A percentile compares a stretch with the other conserved stretches of the same genome.
phyloP scores from a whole-genome alignment of 2,329 filamentous ascomycete species.

The Hymenotorrendiella dingleyae region DNA sequence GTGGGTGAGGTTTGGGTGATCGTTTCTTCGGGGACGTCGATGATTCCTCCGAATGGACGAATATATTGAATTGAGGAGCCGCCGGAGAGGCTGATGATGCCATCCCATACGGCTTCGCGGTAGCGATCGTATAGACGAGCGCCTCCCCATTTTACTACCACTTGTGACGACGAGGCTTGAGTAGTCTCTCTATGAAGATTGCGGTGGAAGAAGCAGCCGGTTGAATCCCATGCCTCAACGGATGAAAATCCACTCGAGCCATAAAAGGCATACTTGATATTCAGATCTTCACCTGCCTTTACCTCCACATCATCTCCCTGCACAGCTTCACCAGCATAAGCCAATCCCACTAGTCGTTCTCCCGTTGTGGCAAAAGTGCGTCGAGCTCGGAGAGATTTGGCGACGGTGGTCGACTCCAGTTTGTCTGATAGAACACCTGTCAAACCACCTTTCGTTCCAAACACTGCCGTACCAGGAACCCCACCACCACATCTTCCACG shows the following conservation, averaged over 20 bases:
- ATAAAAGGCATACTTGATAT: constrained; percentile 24
- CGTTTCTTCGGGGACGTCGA: constrained; percentile 19
- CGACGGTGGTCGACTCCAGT: constrained; percentile 21
- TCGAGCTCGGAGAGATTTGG: constrained; percentile 22
- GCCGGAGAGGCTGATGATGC: constrained; percentile 21
- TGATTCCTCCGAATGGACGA: constrained; percentile 25
- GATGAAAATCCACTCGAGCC: constrained; percentile 26
- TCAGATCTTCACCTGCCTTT: constrained; percentile 9
- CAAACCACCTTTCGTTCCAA: constrained; percentile 29
- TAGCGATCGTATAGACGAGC: constrained; percentile 32
- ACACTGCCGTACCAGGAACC: constrained; percentile 32
- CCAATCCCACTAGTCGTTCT: constrained; percentile 27
- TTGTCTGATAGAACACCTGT: constrained; percentile 25
- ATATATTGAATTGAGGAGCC: constrained; percentile 20
- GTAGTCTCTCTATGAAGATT: constrained; percentile 22
- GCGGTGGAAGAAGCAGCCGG: constrained; percentile 23
- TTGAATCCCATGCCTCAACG: constrained; percentile 29
- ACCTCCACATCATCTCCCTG: constrained; percentile 27
- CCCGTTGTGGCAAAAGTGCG: constrained; percentile 31
- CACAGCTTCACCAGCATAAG: constrained; percentile 15
- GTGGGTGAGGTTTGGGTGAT: constrained; percentile 11
- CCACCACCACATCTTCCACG: constrained; percentile 33
- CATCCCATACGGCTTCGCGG: constrained; percentile 31
- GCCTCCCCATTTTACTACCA: constrained; percentile 30
- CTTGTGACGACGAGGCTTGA: constrained; percentile 9